A percentile compares a stretch with the other conserved stretches of the same genome.
Evolutionary conservation across 306 rosid species (phyloP).

Genomic region (Biancaea sappan): DNA sequence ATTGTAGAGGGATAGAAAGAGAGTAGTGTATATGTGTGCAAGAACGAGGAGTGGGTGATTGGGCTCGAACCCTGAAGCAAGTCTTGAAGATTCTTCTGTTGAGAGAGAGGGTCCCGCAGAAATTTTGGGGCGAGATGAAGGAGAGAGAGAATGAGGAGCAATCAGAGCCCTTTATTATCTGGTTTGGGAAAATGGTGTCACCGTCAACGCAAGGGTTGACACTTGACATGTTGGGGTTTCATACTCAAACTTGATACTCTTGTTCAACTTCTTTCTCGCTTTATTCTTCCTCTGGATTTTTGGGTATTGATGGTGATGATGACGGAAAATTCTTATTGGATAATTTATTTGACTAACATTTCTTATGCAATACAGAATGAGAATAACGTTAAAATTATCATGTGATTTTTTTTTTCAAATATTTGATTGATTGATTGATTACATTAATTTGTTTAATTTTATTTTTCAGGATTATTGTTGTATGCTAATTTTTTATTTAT

Average conservation of each 20-base stretch:
- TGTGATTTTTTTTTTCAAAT: too few relatives aligned
- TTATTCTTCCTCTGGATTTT: not conserved
- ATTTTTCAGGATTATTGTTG: too few relatives aligned
- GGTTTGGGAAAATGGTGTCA: conserved; percentile 21
- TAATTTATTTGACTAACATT: not conserved
- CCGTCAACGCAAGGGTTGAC: conserved; percentile 36
- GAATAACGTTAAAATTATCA: too few relatives aligned
- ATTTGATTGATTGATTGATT: too few relatives aligned
- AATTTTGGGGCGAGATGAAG: conserved; percentile 22
- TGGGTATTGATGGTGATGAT: not conserved
- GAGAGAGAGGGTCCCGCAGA: conserved; percentile 52
- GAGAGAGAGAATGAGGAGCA: conserved; percentile 2
- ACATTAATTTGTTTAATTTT: too few relatives aligned
- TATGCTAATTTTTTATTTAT: too few relatives aligned
- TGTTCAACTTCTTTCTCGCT: not conserved
- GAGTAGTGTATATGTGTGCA: not conserved
- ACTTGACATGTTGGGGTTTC: not conserved
- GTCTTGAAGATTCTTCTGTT: conserved; percentile 44
- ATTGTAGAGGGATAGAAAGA: conserved; percentile 40
- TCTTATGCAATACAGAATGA: not conserved
- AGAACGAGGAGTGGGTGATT: conserved; percentile 20
- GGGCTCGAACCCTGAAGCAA: conserved; percentile 28
- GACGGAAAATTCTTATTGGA: not conserved
- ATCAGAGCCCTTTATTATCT: conserved; percentile 51
- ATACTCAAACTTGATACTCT: not conserved